These are phyloP conservation scores for Coelastrella sp. DNA, from an alignment of 139 green algal species.

Conservation along the genomic window DNA sequence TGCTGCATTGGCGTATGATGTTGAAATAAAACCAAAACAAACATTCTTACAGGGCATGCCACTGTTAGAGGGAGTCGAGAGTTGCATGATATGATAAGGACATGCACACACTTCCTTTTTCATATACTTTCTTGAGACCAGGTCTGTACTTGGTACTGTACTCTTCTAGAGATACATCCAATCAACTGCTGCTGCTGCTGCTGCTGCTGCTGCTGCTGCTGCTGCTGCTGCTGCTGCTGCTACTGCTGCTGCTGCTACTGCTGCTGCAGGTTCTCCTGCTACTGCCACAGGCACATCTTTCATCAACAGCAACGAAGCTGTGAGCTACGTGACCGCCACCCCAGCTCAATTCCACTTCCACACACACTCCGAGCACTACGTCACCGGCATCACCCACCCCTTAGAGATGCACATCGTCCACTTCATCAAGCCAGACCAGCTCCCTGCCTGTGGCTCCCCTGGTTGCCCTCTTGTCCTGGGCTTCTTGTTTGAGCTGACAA, in stretches of 20 bases:
- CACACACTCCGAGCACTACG: slow-evolving; percentile 41
- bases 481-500: slow-evolving; percentile 30
- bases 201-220: neutral
- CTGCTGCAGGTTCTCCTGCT: neutral
- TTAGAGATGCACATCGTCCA: slow-evolving; percentile 45
- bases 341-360: slow-evolving; percentile 54
- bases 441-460: slow-evolving; percentile 20
- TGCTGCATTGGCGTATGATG: too few species aligned
- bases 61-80: too few species aligned
- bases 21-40: too few species aligned
- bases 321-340: slow-evolving; percentile 3
- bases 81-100: too few species aligned
- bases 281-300: slow-evolving; percentile 1
- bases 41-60: too few species aligned
- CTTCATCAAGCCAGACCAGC: slow-evolving; percentile 8
- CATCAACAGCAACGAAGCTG: neutral
- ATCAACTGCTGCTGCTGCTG: neutral
- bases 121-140: too few species aligned
- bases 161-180: neutral
- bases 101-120: too few species aligned
- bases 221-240: slow-evolving; percentile 1
- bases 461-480: slow-evolving; percentile 48
- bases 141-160: neutral
- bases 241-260: neutral
- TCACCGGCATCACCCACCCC: slow-evolving; percentile 15